Percentiles rank a stretch among this genome's conserved stretches.
Evolutionary conservation across 306 rosid species (phyloP).

Genomic region (Coriaria nepalensis): DNA sequence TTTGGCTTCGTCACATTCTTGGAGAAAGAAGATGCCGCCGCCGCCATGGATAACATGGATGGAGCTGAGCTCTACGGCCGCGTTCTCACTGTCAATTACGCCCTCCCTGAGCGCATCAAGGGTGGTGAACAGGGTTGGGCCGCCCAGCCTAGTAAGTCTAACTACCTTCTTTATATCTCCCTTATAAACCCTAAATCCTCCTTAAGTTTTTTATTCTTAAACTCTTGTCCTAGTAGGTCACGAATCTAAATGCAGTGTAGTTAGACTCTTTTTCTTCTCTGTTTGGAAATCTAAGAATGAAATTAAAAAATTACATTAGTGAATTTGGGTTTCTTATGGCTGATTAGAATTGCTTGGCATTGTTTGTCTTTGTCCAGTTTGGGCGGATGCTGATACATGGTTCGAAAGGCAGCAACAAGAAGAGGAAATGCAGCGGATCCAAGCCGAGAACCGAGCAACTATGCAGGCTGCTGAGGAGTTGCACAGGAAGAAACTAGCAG

Average conservation of each 20-base stretch:
- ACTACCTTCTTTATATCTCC: not conserved
- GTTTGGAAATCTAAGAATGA: not conserved
- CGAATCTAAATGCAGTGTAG: not conserved
- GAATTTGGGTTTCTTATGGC: too few relatives aligned
- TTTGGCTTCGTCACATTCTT: slow-evolving; percentile 92
- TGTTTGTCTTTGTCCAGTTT: slow-evolving; percentile 30
- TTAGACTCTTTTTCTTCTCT: not conserved
- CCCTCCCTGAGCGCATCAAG: slow-evolving; percentile 79
- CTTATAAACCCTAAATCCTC: not conserved
- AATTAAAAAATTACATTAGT: too few relatives aligned
- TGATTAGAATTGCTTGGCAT: not conserved
- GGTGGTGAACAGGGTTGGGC: slow-evolving; percentile 99
- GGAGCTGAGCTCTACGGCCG: slow-evolving; percentile 97
- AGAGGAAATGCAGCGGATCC: slow-evolving; percentile 78
- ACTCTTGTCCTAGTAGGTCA: not conserved
- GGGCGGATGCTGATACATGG: slow-evolving; percentile 99
- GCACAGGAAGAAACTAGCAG: slow-evolving; percentile 56
- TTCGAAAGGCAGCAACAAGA: slow-evolving; percentile 96
- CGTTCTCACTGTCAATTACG: slow-evolving; percentile 88
- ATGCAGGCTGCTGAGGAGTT: slow-evolving; percentile 86
- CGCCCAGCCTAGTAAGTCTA: slow-evolving; percentile 71
- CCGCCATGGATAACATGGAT: slow-evolving; percentile 98
- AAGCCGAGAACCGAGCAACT: slow-evolving; percentile 69
- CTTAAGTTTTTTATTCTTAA: not conserved
- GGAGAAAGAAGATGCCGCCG: slow-evolving; percentile 75